Percentiles rank a stretch among this genome's conserved stretches.
Evolutionary conservation across 768 basidiomycete species (phyloP).

Genomic region (Panaeolus papilionaceus): DNA sequence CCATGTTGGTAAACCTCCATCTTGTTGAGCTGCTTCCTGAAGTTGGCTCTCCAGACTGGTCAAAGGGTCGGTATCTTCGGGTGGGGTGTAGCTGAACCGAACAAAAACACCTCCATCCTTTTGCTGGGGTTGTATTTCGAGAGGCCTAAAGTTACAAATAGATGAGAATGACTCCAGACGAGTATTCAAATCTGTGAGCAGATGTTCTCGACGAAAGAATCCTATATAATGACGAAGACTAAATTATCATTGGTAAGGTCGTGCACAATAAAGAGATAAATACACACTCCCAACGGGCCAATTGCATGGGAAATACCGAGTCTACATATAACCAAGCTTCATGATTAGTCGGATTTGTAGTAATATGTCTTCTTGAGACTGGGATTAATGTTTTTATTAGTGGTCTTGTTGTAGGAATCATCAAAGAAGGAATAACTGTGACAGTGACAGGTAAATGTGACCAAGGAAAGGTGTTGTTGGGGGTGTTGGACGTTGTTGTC

Average conservation of each 20-base stretch:
- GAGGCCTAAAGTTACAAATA: slow-evolving; percentile 61
- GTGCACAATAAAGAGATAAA: slow-evolving; percentile 18
- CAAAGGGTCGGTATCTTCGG: slow-evolving; percentile 37
- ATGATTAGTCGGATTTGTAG: slow-evolving; percentile 26
- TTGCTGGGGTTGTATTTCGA: slow-evolving; percentile 64
- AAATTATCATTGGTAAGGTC: slow-evolving; percentile 17
- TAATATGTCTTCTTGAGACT: slow-evolving; percentile 21
- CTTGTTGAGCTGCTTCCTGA: slow-evolving; percentile 45
- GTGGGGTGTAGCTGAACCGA: slow-evolving; percentile 60
- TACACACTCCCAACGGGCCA: slow-evolving; percentile 77
- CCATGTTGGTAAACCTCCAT: slow-evolving; percentile 73
- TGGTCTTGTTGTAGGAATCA: slow-evolving; percentile 22
- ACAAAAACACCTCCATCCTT: slow-evolving; percentile 93
- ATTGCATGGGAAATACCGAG: slow-evolving; percentile 77
- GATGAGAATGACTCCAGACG: slow-evolving; percentile 58
- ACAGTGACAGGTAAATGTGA: slow-evolving; percentile 24
- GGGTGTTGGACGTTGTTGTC: slow-evolving; percentile 19
- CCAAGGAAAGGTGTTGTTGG: slow-evolving; percentile 8
- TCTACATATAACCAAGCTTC: slow-evolving; percentile 76
- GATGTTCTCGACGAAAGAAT: slow-evolving; percentile 59
- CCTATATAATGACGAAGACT: slow-evolving; percentile 74
- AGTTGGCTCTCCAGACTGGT: slow-evolving; percentile 57
- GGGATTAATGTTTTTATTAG: slow-evolving; percentile 5
- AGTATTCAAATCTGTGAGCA: slow-evolving; percentile 52
- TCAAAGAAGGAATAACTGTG: slow-evolving; percentile 21